A percentile compares a stretch with the other conserved stretches of the same genome.
phyloP scores from a whole-genome alignment of 2,329 filamentous ascomycete species.

The Trichoderma sp. region DNA sequence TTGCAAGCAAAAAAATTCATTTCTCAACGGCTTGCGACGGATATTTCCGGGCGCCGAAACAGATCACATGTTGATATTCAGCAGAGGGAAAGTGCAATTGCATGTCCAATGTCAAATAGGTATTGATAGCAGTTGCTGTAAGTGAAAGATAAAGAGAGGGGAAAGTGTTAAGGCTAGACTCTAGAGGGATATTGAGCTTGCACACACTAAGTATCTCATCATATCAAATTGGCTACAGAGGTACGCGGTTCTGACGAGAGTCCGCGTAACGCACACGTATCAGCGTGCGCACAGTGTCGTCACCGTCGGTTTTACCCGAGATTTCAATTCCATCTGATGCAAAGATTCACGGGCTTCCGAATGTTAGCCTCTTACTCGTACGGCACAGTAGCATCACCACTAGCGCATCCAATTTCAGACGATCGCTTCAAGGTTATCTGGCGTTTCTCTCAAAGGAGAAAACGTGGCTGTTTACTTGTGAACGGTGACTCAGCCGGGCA shows the following conservation, averaged over 20 bases:
- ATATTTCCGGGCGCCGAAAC: not conserved
- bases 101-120: not conserved
- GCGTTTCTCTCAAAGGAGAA: not conserved
- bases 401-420: not conserved
- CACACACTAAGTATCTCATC: not conserved
- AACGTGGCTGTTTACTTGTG: not conserved
- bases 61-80: not conserved
- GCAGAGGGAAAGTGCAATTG: not conserved
- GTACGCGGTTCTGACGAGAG: not conserved
- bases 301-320: not conserved
- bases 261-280: constrained; percentile 3
- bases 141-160: not conserved
- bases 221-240: not conserved
- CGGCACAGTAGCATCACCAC: not conserved
- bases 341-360: not conserved
- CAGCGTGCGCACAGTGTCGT: not conserved
- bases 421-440: too few species aligned
- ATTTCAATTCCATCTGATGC: not conserved
- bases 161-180: not conserved
- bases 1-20: not conserved
- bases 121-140: not conserved
- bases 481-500: not conserved
- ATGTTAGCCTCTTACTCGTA: not conserved
- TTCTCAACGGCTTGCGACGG: not conserved
- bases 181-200: not conserved